Evolutionary conservation across 768 basidiomycete genomes (phyloP).

Genomic region (Suillus weaverae): DNA sequence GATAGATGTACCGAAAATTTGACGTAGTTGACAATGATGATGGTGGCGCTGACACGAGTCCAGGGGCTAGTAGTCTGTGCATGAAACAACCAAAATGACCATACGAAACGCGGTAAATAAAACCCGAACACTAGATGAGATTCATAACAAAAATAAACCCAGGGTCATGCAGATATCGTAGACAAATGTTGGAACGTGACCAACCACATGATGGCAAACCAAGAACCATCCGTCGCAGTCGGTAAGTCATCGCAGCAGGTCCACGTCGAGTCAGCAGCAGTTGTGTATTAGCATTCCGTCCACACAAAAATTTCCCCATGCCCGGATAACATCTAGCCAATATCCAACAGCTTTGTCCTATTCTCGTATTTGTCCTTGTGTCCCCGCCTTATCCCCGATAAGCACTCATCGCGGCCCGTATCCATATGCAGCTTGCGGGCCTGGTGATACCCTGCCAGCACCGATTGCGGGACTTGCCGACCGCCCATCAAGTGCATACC

Average conservation of each 20-base stretch:
- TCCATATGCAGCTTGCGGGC: slow-evolving; percentile 47
- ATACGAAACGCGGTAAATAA: slow-evolving; percentile 17
- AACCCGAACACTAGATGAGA: slow-evolving; percentile 20
- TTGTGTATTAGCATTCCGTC: slow-evolving; percentile 17
- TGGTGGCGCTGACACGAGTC: slow-evolving; percentile 19
- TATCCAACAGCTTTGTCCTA: slow-evolving; percentile 1
- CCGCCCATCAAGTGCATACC: slow-evolving; percentile 34
- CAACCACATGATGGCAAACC: slow-evolving; percentile 19
- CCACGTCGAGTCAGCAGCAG: slow-evolving; percentile 13
- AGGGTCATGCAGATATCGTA: slow-evolving; percentile 11
- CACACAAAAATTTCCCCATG: slow-evolving; percentile 7
- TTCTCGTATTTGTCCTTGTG: background rate
- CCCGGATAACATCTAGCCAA: slow-evolving; percentile 13
- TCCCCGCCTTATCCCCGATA: background rate
- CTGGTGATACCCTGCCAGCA: slow-evolving; percentile 43
- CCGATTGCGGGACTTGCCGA: slow-evolving; percentile 29
- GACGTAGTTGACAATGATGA: slow-evolving; percentile 3
- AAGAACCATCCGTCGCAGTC: slow-evolving; percentile 15
- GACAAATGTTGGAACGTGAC: slow-evolving; percentile 17
- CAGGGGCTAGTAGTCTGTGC: background rate
- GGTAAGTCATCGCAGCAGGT: slow-evolving; percentile 15
- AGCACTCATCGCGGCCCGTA: slow-evolving; percentile 31
- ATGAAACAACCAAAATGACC: background rate
- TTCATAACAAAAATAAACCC: slow-evolving; percentile 15
- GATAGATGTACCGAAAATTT: slow-evolving; percentile 13